Base-by-base conservation (phyloP, 306 rosid genomes). In the Mimosa pudica region DNA sequence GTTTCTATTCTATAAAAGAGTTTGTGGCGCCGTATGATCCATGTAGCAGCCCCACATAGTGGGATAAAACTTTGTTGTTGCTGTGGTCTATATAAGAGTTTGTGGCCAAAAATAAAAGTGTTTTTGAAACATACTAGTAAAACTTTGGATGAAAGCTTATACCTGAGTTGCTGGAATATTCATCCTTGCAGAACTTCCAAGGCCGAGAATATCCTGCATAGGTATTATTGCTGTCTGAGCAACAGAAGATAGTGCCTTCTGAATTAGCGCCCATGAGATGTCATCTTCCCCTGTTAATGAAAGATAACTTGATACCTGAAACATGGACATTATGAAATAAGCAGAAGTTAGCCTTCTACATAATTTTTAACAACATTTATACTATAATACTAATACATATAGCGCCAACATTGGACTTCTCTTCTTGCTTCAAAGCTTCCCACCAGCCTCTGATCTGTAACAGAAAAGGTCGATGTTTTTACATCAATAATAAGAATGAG, bases 141-240 rank as follows among this genome's bases (percentile, higher is more conserved):
- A 71, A 49, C 42, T 45, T 46, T 42, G 77, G 72, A 80, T n/a
- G 52, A 65, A 11, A 62, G 58, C 80, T 82, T 77, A 85, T 88
- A 92, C 98, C 97, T 89, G 95, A 85, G 98, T 94, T 35, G 98
- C 98, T 45, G 98, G 98, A 86, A 82, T 88, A 80, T 94, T 94
- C 98, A 94, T 94, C 94, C 98, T 88, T 20, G 97, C 92, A 81
- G 95, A 89, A 82, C 7, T 91, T 58, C 95, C 98, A 10, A 92
- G 86, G 77, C 91, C 81, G 77, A 94, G 95, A 84, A 94, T 70
- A 85, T 94, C 98, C 88, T 94, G 98, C 91, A 94, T 87, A 10
- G 97, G 97, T 83, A 92, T 80, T 80, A 94, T 75, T 70, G 98
- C 81, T 69, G 95, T 92, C 83, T 74, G 97, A 81, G 97, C 94